Base-by-base conservation (phyloP, 176 grass and related monocot genomes). In the Zizania latifolia region DNA sequence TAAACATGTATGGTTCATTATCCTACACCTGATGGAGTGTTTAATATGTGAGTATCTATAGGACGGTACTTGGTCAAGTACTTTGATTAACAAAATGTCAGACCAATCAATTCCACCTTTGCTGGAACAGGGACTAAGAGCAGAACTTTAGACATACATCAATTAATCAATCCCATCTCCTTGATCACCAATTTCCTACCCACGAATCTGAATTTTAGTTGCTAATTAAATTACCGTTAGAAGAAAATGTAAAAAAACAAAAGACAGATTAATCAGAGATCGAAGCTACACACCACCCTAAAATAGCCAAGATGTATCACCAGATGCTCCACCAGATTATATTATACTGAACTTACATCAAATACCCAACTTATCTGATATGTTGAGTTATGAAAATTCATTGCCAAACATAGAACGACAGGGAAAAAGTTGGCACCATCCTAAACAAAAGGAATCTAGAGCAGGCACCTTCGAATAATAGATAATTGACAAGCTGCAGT, bases 71-170 rank as follows among this genome's bases (percentile, higher is more conserved):
- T 30, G 8, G 19, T 33, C 33, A 37, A 34, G 36, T 50, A 33
- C 9, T 54, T 11, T 43, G 55, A 29, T 4, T 40, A 22, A 75
- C 28, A 58, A 74, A 14, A 21, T 24, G 3, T 19, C 3, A 66
- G 2, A 32, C 12, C 40, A 77, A 60, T 58, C 51, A 31, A 69
- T 59, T 53, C 21, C 22, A 77, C 24, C 14, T 68, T 30, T 40
- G 15, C 30, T 23, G 68, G 5, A 58, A 35, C 35, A 3, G 61
- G 16, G 65, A 6, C 23, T 46, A 59, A 24, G 30, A 65, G 17
- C 23, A 87, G 58, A 9, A 82, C 33, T 13, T 61, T n/a, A 68
- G 65, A 31, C 16, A 37, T 66, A 30, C 41, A 66, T 75, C 12
- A 24, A 51, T 60, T n/a, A 44, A 66, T 75, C 23, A 31, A 51